A percentile compares a stretch with the other conserved stretches of the same genome.
Conservation (phyloP, 768 basidiomycete genomes). For the Boletus insuetus region DNA sequence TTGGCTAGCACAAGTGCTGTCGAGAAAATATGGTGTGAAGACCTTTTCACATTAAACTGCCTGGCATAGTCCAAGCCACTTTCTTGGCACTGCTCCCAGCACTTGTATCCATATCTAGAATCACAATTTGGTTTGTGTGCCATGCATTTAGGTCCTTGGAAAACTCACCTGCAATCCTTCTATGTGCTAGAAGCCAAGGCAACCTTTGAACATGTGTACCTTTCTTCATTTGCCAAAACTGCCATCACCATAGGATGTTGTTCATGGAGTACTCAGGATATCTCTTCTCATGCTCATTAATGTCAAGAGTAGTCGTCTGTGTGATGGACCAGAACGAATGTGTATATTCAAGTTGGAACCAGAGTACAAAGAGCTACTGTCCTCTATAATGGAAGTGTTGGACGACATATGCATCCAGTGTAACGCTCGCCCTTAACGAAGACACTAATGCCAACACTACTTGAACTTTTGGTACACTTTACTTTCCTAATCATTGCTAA, state of each 20-base stretch:
- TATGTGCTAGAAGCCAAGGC: not conserved
- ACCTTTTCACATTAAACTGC: not conserved
- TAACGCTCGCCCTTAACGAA: too few relatives aligned
- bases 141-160: not conserved
- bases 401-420: not conserved
- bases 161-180: conserved; percentile 1
- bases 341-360: not conserved
- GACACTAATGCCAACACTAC: too few relatives aligned
- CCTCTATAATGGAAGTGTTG: conserved; percentile 4
- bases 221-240: not conserved
- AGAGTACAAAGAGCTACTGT: conserved; percentile 1
- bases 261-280: not conserved
- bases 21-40: not conserved
- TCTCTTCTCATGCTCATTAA: not conserved
- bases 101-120: conserved; percentile 3
- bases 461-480: too few relatives aligned
- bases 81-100: not conserved
- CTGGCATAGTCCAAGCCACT: not conserved
- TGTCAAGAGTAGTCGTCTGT: not conserved
- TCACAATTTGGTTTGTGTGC: not conserved
- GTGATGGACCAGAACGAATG: not conserved
- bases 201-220: too few relatives aligned
- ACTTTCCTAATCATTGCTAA: too few relatives aligned
- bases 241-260: not conserved
- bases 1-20: conserved; percentile 1